A percentile compares a stretch with the other conserved stretches of the same genome.
phyloP scores from a whole-genome alignment of 257 asterid genomes.

The Solanum tacnaense region DNA sequence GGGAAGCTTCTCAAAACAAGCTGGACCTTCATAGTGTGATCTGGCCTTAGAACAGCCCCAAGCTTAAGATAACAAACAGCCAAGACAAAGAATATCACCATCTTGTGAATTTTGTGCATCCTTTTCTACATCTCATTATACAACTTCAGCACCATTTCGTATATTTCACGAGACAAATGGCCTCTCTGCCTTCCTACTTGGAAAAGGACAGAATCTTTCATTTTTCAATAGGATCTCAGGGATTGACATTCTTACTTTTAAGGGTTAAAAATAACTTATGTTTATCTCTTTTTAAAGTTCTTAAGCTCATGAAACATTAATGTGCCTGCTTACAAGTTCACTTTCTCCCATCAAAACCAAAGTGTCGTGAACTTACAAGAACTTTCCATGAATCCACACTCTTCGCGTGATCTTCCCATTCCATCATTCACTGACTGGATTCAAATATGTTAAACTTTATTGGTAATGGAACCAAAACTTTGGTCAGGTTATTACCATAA shows the following conservation, averaged over 20 bases:
- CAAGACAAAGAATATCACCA: neutral
- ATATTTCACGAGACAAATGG: neutral
- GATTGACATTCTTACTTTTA: neutral
- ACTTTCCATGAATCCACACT: slow-evolving; percentile 93
- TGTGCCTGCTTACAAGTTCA: neutral
- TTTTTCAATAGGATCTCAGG: neutral
- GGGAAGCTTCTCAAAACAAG: neutral
- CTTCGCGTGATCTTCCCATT: neutral
- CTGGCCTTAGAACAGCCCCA: neutral
- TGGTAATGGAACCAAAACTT: neutral
- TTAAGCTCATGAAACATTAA: neutral
- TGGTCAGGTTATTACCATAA: too few species aligned
- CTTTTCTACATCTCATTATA: neutral
- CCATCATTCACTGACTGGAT: neutral
- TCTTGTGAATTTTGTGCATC: neutral
- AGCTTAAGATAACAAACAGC: neutral
- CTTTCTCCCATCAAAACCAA: neutral
- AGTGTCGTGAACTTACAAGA: slow-evolving; percentile 38
- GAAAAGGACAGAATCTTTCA: neutral
- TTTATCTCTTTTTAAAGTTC: neutral
- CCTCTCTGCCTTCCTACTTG: neutral
- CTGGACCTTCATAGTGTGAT: neutral
- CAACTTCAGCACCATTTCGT: neutral
- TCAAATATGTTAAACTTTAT: neutral
- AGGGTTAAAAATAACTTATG: neutral